Conservation (phyloP, 1,284 basidiomycete species). For the Trichosporon faecale region DNA sequence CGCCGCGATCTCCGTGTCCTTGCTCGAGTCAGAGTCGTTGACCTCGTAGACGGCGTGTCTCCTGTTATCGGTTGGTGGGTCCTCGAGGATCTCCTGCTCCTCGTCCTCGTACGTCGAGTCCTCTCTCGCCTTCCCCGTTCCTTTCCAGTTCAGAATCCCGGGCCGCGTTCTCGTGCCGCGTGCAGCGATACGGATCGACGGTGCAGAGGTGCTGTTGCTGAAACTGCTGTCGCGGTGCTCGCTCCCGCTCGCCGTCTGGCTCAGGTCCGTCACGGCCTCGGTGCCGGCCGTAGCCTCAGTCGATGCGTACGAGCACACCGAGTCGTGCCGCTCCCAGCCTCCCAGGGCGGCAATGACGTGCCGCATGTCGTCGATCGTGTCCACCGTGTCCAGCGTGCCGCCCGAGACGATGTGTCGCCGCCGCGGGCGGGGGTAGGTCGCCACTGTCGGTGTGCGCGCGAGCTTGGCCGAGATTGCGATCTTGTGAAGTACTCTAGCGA, state of each 20-base stretch:
- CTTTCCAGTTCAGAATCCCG: background rate
- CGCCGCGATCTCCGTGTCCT: background rate
- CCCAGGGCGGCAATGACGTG: conserved; percentile 29
- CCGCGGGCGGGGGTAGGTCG: background rate
- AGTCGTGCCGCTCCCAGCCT: conserved; percentile 28
- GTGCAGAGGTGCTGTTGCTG: background rate
- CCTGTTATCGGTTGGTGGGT: background rate
- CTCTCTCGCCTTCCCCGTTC: background rate
- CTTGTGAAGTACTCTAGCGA: background rate
- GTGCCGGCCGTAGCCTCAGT: background rate
- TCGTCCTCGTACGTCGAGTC: background rate
- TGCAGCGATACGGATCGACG: background rate
- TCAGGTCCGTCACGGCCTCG: too few relatives aligned
- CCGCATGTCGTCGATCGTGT: conserved; percentile 31
- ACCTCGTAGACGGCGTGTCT: background rate
- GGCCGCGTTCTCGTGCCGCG: background rate
- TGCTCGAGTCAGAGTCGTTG: conserved; percentile 3
- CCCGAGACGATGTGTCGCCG: background rate
- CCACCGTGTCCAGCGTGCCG: conserved; percentile 10
- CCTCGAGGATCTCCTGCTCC: background rate
- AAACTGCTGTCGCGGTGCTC: background rate
- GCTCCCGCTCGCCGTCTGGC: background rate
- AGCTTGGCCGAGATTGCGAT: conserved; percentile 1
- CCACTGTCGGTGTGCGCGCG: background rate
- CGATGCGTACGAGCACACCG: background rate